These are phyloP conservation scores for Sarocladiaceae sp. DNA, from an alignment of 2,329 filamentous ascomycete genomes.

Conservation along the genomic window DNA sequence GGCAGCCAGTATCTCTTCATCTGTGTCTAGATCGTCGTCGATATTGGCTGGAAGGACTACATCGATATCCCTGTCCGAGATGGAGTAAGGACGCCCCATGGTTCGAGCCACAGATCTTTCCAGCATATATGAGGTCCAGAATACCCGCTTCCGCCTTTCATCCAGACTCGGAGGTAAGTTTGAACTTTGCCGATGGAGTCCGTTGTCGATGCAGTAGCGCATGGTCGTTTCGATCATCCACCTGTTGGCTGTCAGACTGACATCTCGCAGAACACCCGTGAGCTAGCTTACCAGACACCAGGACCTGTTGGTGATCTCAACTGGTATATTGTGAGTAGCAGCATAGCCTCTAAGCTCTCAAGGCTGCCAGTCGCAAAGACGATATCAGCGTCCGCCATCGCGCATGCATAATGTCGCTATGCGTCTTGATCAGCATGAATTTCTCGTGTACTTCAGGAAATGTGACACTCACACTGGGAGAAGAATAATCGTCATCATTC, in stretches of 20 bases:
- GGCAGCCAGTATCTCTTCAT: not conserved
- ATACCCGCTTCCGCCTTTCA: slow-evolving; percentile 4
- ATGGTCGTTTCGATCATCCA: slow-evolving; percentile 3
- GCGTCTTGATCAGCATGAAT: no score
- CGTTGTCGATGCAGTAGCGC: not conserved
- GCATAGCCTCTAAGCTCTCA: not conserved
- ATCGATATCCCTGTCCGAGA: slow-evolving; percentile 21
- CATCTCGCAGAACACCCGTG: not conserved
- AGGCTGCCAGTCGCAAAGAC: not conserved
- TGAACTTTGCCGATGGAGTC: not conserved
- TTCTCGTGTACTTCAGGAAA: not conserved
- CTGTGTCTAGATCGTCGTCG: slow-evolving; percentile 17
- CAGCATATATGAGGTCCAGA: slow-evolving; percentile 9
- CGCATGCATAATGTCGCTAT: slow-evolving; percentile 1
- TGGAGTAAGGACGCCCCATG: slow-evolving; percentile 18
- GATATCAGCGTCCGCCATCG: not conserved
- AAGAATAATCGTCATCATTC: not conserved
- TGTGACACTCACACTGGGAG: not conserved
- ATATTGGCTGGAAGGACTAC: slow-evolving; percentile 24
- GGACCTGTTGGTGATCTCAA: not conserved
- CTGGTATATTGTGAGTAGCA: not conserved
- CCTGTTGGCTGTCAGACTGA: not conserved
- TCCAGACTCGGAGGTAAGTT: not conserved
- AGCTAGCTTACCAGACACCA: not conserved
- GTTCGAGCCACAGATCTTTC: slow-evolving; percentile 9